Percentiles rank a stretch among this genome's conserved stretches.
Evolutionary conservation across 208 protist species (phyloP).

Genomic region (Sergeia podlipaevii): DNA sequence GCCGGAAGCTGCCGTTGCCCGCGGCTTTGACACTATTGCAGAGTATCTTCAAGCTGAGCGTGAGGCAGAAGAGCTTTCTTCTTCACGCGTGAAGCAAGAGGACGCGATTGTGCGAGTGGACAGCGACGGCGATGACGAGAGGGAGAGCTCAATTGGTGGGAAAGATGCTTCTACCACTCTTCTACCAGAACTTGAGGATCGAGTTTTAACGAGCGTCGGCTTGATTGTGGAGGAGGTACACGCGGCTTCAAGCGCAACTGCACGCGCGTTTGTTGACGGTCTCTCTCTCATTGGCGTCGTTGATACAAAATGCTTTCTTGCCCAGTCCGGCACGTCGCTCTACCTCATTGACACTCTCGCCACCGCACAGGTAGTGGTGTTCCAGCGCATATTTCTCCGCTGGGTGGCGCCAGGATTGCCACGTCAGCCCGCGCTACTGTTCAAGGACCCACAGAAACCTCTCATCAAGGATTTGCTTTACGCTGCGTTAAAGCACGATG

Average conservation of each 20-base stretch:
- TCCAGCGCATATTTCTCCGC: conserved; percentile 78
- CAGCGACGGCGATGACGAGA: too few relatives aligned
- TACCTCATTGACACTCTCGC: conserved; percentile 59
- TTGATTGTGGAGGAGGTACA: conserved; percentile 39
- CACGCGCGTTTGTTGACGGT: conserved; percentile 41
- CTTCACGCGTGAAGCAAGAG: too few relatives aligned
- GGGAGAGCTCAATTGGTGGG: too few relatives aligned
- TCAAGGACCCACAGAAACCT: conserved; percentile 32
- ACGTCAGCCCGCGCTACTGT: conserved; percentile 26
- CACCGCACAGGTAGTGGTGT: conserved; percentile 56
- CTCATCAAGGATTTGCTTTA: conserved; percentile 38
- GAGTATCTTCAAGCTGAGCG: too few relatives aligned
- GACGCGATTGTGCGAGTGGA: too few relatives aligned
- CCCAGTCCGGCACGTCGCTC: conserved; percentile 69
- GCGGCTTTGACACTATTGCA: too few relatives aligned
- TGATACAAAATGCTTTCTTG: conserved; percentile 48
- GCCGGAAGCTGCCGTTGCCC: too few relatives aligned
- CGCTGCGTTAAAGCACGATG: conserved; percentile 50
- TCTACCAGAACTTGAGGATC: conserved; percentile 7
- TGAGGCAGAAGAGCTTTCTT: too few relatives aligned
- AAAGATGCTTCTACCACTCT: neutral
- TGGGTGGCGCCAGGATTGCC: conserved; percentile 55
- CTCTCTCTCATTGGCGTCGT: conserved; percentile 61
- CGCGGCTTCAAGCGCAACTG: conserved; percentile 35
- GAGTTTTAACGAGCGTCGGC: conserved; percentile 37